A percentile compares a stretch with the other conserved stretches of the same genome.
These are phyloP conservation scores for Suhomyces sp. DNA, from an alignment of 805 yeast genomes.

Conservation along the genomic window DNA sequence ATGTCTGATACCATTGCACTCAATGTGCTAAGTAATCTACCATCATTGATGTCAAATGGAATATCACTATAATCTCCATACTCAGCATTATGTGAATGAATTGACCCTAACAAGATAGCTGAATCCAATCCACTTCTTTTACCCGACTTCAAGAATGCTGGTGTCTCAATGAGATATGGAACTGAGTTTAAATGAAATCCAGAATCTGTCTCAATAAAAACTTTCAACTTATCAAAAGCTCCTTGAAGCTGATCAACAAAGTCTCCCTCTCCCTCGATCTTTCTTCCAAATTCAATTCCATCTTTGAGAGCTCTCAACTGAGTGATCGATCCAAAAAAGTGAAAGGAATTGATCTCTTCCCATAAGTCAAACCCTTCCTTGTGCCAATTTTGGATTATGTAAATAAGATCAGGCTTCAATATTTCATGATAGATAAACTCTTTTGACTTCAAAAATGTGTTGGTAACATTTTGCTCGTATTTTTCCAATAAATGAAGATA, in stretches of 20 bases:
- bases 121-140: slow-evolving; percentile 74
- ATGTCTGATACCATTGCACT: slow-evolving; percentile 62
- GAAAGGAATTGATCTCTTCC: slow-evolving; percentile 81
- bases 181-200: slow-evolving; percentile 37
- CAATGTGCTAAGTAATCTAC: slow-evolving; percentile 61
- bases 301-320: slow-evolving; percentile 68
- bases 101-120: slow-evolving; percentile 60
- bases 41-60: slow-evolving; percentile 64
- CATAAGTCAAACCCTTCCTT: slow-evolving; percentile 78
- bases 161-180: slow-evolving; percentile 72
- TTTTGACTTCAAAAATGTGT: slow-evolving; percentile 27
- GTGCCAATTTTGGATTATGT: slow-evolving; percentile 61
- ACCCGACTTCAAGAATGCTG: slow-evolving; percentile 39
- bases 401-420: slow-evolving; percentile 69
- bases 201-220: slow-evolving; percentile 38
- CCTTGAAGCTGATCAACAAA: slow-evolving; percentile 29
- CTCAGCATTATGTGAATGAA: slow-evolving; percentile 49
- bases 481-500: slow-evolving; percentile 48
- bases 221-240: slow-evolving; percentile 34
- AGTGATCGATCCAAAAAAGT: slow-evolving; percentile 75
- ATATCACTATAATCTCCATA: slow-evolving; percentile 36
- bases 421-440: slow-evolving; percentile 50
- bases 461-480: slow-evolving; percentile 21
- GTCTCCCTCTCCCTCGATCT: slow-evolving; percentile 20
- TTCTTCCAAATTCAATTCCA: slow-evolving; percentile 46